These are phyloP conservation scores for Begonia masoniana DNA, from an alignment of 306 rosid genomes.

Conservation along the genomic window DNA sequence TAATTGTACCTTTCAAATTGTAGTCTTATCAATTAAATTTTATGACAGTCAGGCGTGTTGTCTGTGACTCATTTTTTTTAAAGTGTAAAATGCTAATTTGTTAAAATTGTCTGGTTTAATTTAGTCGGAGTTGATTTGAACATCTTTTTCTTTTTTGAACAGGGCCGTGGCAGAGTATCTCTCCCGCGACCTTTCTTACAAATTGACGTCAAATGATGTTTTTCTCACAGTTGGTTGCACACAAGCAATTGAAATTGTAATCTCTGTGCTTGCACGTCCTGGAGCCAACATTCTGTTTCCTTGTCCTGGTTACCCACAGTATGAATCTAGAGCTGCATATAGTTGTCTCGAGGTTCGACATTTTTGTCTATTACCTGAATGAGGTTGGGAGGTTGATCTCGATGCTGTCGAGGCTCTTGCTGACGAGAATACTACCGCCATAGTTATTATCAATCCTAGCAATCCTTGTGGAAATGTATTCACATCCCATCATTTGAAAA, in stretches of 20 bases:
- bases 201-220: slow-evolving; percentile 15
- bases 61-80: too few relatives aligned
- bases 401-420: slow-evolving; percentile 38
- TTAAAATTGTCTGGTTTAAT: too few relatives aligned
- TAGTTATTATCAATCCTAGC: slow-evolving; percentile 49
- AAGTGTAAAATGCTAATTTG: too few relatives aligned
- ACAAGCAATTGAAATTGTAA: slow-evolving; percentile 46
- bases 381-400: slow-evolving; percentile 53
- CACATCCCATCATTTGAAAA: slow-evolving; percentile 39
- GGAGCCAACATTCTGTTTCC: slow-evolving; percentile 63
- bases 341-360: slow-evolving; percentile 40
- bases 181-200: slow-evolving; percentile 4
- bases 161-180: slow-evolving; percentile 18
- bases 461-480: slow-evolving; percentile 62
- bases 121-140: too few relatives aligned
- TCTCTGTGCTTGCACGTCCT: slow-evolving; percentile 43
- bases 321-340: slow-evolving; percentile 29
- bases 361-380: slow-evolving; percentile 45
- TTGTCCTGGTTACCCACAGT: slow-evolving; percentile 55
- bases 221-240: slow-evolving; percentile 49
- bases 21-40: too few relatives aligned
- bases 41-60: too few relatives aligned
- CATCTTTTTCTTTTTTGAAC: neutral
- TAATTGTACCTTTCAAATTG: too few relatives aligned
- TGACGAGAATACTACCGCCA: slow-evolving; percentile 52